Evolutionary conservation across 441 rosid genomes (phyloP).

Genomic region (Bruguiera hainesii): DNA sequence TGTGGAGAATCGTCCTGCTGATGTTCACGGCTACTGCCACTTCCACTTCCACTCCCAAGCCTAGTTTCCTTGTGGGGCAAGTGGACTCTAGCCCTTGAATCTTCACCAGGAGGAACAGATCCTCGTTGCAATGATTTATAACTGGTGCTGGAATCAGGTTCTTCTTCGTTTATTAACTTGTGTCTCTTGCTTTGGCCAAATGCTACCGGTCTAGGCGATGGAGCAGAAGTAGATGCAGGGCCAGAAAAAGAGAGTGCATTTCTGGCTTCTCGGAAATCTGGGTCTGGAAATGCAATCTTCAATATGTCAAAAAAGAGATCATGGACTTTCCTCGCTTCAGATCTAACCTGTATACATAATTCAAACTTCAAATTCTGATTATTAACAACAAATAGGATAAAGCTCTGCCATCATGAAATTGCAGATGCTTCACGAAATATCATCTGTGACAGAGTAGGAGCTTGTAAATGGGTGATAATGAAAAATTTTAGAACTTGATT

Average conservation of each 20-base stretch:
- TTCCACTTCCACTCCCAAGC: conserved; percentile 48
- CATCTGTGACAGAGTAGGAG: no score
- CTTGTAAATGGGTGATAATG: no score
- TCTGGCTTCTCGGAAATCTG: conserved; percentile 84
- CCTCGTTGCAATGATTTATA: conserved; percentile 55
- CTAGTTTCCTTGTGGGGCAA: conserved; percentile 69
- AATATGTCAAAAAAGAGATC: conserved; percentile 93
- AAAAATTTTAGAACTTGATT: no score
- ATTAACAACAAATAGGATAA: background rate
- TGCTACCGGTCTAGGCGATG: conserved; percentile 50
- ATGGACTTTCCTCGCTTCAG: conserved; percentile 97
- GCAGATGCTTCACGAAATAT: no score
- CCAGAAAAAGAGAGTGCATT: conserved; percentile 63
- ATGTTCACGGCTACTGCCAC: conserved; percentile 46
- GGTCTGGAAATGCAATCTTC: conserved; percentile 91
- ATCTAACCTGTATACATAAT: conserved; percentile 61
- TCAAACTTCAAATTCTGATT: conserved; percentile 16
- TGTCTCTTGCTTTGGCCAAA: conserved; percentile 67
- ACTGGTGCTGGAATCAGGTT: conserved; percentile 48
- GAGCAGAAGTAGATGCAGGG: conserved; percentile 44
- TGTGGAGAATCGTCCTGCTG: conserved; percentile 71
- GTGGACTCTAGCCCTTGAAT: conserved; percentile 63
- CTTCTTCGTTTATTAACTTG: conserved; percentile 56
- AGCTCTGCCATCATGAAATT: no score
- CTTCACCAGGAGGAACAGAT: conserved; percentile 44